Evolutionary conservation across 2,329 filamentous ascomycete genomes (phyloP).

Genomic region (Penicillium vulpinum): DNA sequence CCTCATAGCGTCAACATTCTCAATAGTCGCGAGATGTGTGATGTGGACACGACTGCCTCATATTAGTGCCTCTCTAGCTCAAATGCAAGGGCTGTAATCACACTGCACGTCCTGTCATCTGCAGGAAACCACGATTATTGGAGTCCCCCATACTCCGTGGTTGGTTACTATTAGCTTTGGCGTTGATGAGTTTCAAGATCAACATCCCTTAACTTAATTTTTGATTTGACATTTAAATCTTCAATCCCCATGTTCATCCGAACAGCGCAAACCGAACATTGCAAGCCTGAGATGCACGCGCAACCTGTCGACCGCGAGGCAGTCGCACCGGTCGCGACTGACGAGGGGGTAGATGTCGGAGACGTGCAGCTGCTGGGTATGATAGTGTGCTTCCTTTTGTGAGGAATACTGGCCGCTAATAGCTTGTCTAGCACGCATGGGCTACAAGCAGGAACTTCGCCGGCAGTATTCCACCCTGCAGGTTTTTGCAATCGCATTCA

Average conservation of each 20-base stretch:
- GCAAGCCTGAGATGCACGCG: not conserved
- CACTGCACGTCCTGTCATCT: not conserved
- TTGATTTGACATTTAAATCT: not conserved
- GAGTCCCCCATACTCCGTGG: not conserved
- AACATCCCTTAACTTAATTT: not conserved
- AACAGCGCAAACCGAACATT: no score
- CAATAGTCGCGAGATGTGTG: not conserved
- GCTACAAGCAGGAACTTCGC: constrained; percentile 62
- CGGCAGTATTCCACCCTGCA: constrained; percentile 64
- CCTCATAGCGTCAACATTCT: not conserved
- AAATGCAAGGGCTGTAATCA: not conserved
- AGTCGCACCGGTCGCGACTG: not conserved
- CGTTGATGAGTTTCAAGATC: not conserved
- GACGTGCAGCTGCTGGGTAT: constrained; percentile 5
- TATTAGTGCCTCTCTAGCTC: not conserved
- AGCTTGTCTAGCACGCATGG: constrained; percentile 33
- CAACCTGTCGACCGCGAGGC: not conserved
- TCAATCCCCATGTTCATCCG: not conserved
- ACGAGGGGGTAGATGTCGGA: not conserved
- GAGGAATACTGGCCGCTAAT: constrained; percentile 1
- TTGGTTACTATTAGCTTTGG: not conserved
- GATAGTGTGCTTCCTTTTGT: not conserved
- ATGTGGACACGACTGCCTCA: not conserved
- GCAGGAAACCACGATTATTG: not conserved
- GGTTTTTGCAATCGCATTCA: constrained; percentile 61